Evolutionary conservation across 1,139 yeast genomes (phyloP), one percentile per base, ranked within the genome.

Genomic region (Pichia sp.): DNA sequence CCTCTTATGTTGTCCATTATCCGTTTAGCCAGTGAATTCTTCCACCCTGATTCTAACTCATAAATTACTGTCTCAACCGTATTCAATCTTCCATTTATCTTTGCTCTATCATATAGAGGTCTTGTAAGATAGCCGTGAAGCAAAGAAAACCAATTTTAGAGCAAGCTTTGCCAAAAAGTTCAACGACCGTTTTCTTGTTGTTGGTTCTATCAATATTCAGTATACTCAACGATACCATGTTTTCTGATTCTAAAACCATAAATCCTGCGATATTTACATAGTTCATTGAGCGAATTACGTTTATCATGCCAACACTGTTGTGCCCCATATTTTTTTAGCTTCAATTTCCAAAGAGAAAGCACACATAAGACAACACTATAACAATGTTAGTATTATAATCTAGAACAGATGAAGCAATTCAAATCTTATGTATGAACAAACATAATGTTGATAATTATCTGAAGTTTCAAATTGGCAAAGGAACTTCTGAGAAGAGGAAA

Each of bases 181-280:
- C 67, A 15, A 59, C 62, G 1, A 72, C 45, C 3, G 70, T 66
- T 4, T 54, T 38, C 52, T 60, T 60, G 10, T 19, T 29, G 23
- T n/a, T 15, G 19, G 16, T 57, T 19, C 53, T 52, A 11, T 45
- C 30, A 6, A 47, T 34, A 1, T 68, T 67, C 41, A 73, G 62
- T 1, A 75, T 64, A 45, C 65, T 65, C 5, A 75, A 56, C 0
- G 77, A 66, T 38, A 61, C 57, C 34, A 74, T 59, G 43, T 75
- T 65, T 49, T 73, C 74, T n/a, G 67, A 62, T 60, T 74, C 77
- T 30, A 75, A 54, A 36, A 66, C 61, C 70, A 74, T 63, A 13
- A 55, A 51, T 36, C 64, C 61, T n/a, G 60, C 52, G 8, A 63
- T 42, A 26, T 45, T 16, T 13, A 45, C 30, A 44, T 54, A 41